Conservation (phyloP, 2,329 filamentous ascomycete genomes). For the Arachnomyces sp. region DNA sequence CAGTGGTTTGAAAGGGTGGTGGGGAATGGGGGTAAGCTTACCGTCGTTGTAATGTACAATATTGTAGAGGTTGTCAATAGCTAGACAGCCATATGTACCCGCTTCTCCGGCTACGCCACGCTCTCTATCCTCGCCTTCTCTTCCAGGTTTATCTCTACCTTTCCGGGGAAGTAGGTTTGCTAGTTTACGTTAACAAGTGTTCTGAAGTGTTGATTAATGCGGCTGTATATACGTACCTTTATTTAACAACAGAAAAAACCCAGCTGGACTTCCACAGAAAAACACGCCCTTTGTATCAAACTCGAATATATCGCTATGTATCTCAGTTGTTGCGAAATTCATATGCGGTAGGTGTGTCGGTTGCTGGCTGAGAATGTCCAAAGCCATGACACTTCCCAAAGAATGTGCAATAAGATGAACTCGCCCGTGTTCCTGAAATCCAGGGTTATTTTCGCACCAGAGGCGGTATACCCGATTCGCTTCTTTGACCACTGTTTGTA, state of each 20-base stretch:
- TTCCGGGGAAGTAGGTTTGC: constrained; percentile 64
- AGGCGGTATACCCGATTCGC: constrained; percentile 92
- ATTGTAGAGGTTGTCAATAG: constrained; percentile 95
- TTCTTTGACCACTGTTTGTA: constrained; percentile 75
- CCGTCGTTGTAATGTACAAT: constrained; percentile 66
- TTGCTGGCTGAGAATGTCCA: constrained; percentile 84
- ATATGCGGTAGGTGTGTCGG: constrained; percentile 59
- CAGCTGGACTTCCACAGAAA: constrained; percentile 79
- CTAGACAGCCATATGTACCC: constrained; percentile 78
- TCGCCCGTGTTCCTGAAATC: constrained; percentile 68
- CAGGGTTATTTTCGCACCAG: constrained; percentile 90
- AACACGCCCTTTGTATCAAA: constrained; percentile 90
- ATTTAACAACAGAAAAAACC: constrained; percentile 86
- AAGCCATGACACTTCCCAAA: constrained; percentile 85
- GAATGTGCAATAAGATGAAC: constrained; percentile 93
- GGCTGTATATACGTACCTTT: constrained; percentile 32
- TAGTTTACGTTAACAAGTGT: constrained; percentile 16
- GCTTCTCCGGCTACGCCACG: constrained; percentile 64
- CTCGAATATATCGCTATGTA: constrained; percentile 60
- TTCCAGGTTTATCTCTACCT: constrained; percentile 66
- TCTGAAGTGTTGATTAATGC: neutral
- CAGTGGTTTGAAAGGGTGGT: constrained; percentile 42
- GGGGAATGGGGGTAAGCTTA: constrained; percentile 17
- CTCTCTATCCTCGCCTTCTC: constrained; percentile 53
- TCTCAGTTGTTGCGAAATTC: constrained; percentile 27